Evolutionary conservation across 1,284 basidiomycete genomes (phyloP), one percentile per base, ranked within the genome.

Genomic region (Ceratobasidium sp.): DNA sequence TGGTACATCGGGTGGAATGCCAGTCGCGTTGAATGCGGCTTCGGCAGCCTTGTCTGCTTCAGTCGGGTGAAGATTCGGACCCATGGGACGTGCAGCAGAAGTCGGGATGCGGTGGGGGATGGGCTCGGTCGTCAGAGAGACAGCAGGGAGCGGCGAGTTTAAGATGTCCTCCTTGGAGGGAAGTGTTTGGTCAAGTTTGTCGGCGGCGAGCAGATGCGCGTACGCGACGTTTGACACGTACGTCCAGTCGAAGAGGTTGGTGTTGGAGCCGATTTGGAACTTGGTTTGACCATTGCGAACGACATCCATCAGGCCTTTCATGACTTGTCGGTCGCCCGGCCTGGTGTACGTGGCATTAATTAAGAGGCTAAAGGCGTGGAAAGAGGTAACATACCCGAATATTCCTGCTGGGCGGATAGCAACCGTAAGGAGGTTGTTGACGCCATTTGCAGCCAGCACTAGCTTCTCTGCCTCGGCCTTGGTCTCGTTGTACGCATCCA

Each of bases 401-500:
- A 99, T 97, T 14, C 96, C 95, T n/a, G 95, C 90, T 1, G 96
- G 96, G 60, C 97, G 85, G 48, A 99, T 82, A 16, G 96, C 93
- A 56, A 96, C 93, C 0, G 97, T 99, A 74, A 92, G 82, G 8
- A 98, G 84, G 2, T 91, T 92, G 28, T 87, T 86, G 76, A 89
- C 86, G 3, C 89, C 91, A 78, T 98, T 99, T 11, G 96, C 94
- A 44, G 85, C 86, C 2, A 99, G 83, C 1, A 98, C 90, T 54
- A 92, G 84, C 56, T 86, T 84, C 81, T 99, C 97, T 0, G 93
- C 96, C 77, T 91, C 87, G 21, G 92, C 92, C 82, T 99, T 99
- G n/a, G 95, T 96, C 76, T 94, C 92, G 79, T 96, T 98, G 82
- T 99, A 99, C 0, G 92, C 90, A 80, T 98, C 96, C 79, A 96